A percentile compares a stretch with the other conserved stretches of the same genome.
These are phyloP conservation scores for Daldinia sp. DNA, from an alignment of 2,329 filamentous ascomycete species.

Conservation along the genomic window DNA sequence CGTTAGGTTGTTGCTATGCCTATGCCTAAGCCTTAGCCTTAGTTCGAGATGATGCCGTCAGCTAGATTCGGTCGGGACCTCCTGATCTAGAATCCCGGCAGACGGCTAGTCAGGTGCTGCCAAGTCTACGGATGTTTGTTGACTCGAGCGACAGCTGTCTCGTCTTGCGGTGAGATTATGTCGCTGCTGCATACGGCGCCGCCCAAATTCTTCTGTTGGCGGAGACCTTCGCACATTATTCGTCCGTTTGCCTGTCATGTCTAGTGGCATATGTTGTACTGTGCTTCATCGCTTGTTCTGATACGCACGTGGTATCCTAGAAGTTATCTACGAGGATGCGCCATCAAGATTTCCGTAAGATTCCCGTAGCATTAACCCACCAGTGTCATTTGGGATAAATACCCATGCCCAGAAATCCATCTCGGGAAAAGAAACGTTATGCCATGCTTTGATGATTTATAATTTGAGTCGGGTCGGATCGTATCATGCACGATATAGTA, in stretches of 20 bases:
- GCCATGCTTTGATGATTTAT: conserved; percentile 18
- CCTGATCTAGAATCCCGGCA: conserved; percentile 37
- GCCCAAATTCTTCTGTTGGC: conserved; percentile 28
- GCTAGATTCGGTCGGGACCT: conserved; percentile 35
- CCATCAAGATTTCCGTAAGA: conserved; percentile 25
- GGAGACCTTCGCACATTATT: conserved; percentile 17
- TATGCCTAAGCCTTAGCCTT: conserved; percentile 16
- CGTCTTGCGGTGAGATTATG: conserved; percentile 41
- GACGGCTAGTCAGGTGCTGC: conserved; percentile 34
- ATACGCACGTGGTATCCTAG: conserved; percentile 32
- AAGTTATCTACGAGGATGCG: conserved; percentile 19
- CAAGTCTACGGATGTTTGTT: conserved; percentile 32
- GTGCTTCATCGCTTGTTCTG: conserved; percentile 20
- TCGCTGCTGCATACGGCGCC: conserved; percentile 33
- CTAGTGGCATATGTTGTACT: conserved; percentile 17
- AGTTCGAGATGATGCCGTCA: conserved; percentile 13
- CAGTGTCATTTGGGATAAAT: conserved; percentile 43
- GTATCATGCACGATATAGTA: conserved; percentile 11
- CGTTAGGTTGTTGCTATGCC: conserved; percentile 23
- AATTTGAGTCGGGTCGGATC: conserved; percentile 17
- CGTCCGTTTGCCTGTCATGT: conserved; percentile 17
- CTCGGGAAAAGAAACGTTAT: conserved; percentile 30
- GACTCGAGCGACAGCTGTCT: conserved; percentile 32
- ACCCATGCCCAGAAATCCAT: conserved; percentile 28
- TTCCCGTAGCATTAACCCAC: conserved; percentile 33